Evolutionary conservation across 2,329 filamentous ascomycete genomes (phyloP), one percentile per base, ranked within the genome.

Genomic region (Arthrobotrys iridis): DNA sequence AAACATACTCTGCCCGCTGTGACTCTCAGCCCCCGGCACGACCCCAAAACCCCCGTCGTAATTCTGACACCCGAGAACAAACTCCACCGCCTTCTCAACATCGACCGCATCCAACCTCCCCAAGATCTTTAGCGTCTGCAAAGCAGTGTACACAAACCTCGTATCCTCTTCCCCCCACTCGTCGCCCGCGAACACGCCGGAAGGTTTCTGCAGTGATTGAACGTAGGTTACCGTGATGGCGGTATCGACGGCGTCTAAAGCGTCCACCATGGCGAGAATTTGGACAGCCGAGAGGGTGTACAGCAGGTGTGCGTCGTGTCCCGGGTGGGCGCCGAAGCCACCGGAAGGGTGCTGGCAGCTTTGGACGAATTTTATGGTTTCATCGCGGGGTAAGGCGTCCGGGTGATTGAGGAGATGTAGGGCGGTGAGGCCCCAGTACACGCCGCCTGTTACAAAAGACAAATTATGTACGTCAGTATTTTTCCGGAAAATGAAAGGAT

Each of bases 111-210:
- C 83, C 35, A 93, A 85, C 37, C 66, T 72, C 4, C 88, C 87
- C 15, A 99, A 86, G 7, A 99, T 87, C 0, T 94, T 97, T 13
- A 99, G 85, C 0, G 93, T 92, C 81, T 96, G 96, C 66, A 99
- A 85, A 5, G 93, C 93, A 35, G 91, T 91, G 81, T 96, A 98
- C 8, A 99, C 86, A 81, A 99, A 99, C 22, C 95, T 89, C 0
- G 95, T 98, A 82, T 99, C 95, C 77, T 91, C 90, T 82, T 99
- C 95, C 30, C 95, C 95, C 93, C 93, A 99, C 82, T 96, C 90
- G 80, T 99, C 95, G 57, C 95, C 95, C 64, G 90, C 88, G 82
- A 99, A 98, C 0, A 92, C 95, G 72, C 95, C 95, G 2, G 90
- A 92, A 3, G 41, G 41, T 37, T 63, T 66, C 59, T 37, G 59